These are phyloP conservation scores for Elongisporangium prolatum DNA, from an alignment of 352 stramenopile species.

Conservation along the genomic window DNA sequence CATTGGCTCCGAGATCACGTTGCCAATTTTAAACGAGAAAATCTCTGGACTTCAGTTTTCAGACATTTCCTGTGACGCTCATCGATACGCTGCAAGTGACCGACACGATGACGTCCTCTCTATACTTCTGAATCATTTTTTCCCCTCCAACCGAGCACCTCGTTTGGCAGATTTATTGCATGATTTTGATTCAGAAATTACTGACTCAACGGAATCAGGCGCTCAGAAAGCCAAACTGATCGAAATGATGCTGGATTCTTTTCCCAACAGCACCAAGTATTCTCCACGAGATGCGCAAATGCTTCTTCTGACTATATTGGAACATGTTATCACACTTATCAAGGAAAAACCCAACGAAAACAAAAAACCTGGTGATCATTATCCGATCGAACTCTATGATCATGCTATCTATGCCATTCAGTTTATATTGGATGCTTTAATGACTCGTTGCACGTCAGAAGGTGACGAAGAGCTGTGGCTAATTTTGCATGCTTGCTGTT, in stretches of 20 bases:
- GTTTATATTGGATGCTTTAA: conserved; percentile 19
- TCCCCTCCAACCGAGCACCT: conserved; percentile 34
- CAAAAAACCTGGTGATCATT: conserved; percentile 7
- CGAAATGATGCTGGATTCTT: conserved; percentile 36
- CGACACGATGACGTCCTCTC: conserved; percentile 36
- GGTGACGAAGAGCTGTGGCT: conserved; percentile 8
- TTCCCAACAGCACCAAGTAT: conserved; percentile 29
- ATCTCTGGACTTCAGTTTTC: conserved; percentile 48
- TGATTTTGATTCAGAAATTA: conserved; percentile 37
- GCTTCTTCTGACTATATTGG: conserved; percentile 37
- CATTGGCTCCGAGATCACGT: conserved; percentile 25
- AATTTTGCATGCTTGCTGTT: conserved; percentile 30
- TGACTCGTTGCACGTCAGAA: conserved; percentile 5
- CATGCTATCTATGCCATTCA: conserved; percentile 30
- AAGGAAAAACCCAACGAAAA: conserved; percentile 9
- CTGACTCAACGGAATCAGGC: conserved; percentile 7
- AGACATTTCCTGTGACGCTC: conserved; percentile 49
- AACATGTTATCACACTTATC: conserved; percentile 23
- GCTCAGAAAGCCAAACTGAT: conserved; percentile 13
- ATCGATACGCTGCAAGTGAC: conserved; percentile 24
- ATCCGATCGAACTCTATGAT: conserved; percentile 21
- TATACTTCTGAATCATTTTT: conserved; percentile 44
- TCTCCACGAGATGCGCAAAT: conserved; percentile 19
- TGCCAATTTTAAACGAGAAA: conserved; percentile 36
- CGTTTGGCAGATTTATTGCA: conserved; percentile 50